A percentile compares a stretch with the other conserved stretches of the same genome.
These are phyloP conservation scores for Colletotrichum noveboracense DNA, from an alignment of 2,329 filamentous ascomycete species.

Conservation along the genomic window DNA sequence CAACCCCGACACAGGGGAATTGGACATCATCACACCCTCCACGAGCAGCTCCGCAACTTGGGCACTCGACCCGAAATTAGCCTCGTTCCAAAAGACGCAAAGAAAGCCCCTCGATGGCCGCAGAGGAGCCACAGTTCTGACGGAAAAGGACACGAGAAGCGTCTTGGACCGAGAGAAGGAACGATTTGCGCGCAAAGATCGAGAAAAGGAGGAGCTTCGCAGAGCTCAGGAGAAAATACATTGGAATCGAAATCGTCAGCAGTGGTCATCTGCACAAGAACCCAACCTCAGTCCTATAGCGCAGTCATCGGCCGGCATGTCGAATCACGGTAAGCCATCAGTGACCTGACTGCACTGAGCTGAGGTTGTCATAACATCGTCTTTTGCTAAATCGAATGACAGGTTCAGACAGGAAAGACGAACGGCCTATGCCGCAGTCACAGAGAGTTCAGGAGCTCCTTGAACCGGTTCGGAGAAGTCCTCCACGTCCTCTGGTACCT, in stretches of 20 bases:
- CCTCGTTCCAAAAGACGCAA: conserved; percentile 34
- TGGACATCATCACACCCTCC: conserved; percentile 56
- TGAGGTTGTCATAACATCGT: neutral
- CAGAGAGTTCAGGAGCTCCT: conserved; percentile 9
- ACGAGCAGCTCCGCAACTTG: conserved; percentile 43
- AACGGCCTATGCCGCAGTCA: neutral
- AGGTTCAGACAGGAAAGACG: neutral
- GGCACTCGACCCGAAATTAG: conserved; percentile 33
- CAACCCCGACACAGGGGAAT: conserved; percentile 61
- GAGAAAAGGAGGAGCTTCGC: conserved; percentile 42
- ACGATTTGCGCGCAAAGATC: conserved; percentile 48
- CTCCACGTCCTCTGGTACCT: neutral
- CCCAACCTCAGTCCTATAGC: conserved; percentile 55
- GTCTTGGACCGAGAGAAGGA: conserved; percentile 36
- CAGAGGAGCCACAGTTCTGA: conserved; percentile 46
- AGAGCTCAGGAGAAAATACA: conserved; percentile 37
- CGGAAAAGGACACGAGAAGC: conserved; percentile 47
- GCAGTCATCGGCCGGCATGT: conserved; percentile 37
- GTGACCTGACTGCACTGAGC: neutral
- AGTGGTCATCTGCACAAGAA: conserved; percentile 58
- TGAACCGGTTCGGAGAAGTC: conserved; percentile 6
- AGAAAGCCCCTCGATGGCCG: conserved; percentile 38
- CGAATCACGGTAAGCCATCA: conserved; percentile 7
- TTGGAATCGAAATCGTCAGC: conserved; percentile 50
- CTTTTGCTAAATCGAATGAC: neutral